These are phyloP conservation scores for Metarhizium guizhouense DNA, from an alignment of 2,329 filamentous ascomycete species.

Conservation along the genomic window DNA sequence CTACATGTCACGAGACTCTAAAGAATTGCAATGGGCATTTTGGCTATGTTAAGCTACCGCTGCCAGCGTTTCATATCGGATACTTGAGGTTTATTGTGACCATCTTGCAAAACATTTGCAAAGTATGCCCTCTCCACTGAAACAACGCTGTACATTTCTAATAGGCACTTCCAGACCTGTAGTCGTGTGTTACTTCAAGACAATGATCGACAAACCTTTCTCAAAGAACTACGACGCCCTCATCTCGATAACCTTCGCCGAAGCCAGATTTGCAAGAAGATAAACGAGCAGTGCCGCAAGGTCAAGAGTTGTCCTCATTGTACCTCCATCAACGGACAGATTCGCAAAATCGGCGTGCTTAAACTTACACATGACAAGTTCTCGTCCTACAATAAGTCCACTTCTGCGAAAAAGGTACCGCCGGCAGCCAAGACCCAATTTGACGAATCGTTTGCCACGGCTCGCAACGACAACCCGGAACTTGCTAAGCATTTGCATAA, in stretches of 20 bases:
- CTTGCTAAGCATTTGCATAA: constrained; percentile 85
- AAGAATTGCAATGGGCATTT: constrained; percentile 91
- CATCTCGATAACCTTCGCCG: constrained; percentile 80
- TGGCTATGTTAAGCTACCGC: constrained; percentile 81
- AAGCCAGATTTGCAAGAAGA: constrained; percentile 71
- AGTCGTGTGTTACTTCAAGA: constrained; percentile 64
- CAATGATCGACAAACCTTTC: constrained; percentile 62
- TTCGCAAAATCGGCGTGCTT: constrained; percentile 80
- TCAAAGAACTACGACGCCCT: constrained; percentile 70
- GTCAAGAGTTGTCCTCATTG: constrained; percentile 77
- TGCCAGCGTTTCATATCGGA: constrained; percentile 91
- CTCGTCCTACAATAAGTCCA: constrained; percentile 77
- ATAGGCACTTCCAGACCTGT: not conserved
- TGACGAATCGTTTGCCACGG: constrained; percentile 73
- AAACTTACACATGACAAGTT: constrained; percentile 94
- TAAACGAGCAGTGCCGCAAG: constrained; percentile 84
- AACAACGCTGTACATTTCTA: not conserved
- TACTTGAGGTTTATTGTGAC: constrained; percentile 89
- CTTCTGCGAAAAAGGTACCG: constrained; percentile 71
- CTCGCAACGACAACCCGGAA: constrained; percentile 67
- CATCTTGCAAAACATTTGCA: constrained; percentile 92
- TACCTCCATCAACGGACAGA: constrained; percentile 73
- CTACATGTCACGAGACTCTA: constrained; percentile 59
- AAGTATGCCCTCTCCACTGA: constrained; percentile 29
- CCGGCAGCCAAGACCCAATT: constrained; percentile 76